These are phyloP conservation scores for Aegilops sharonensis DNA, from an alignment of 176 grass and related monocot genomes.

Conservation along the genomic window DNA sequence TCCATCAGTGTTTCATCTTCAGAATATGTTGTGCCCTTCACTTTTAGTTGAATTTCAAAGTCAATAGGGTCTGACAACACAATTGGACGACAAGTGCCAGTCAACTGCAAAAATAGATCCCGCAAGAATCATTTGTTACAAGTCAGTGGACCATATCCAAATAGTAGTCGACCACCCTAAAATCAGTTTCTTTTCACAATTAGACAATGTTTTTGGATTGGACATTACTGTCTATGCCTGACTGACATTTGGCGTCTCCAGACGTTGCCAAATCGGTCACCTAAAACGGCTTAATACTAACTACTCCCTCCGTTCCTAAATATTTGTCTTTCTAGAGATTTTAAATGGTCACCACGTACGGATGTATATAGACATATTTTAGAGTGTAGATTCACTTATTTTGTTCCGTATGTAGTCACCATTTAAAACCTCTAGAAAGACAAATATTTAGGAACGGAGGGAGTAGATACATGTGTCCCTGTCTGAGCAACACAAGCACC, in stretches of 20 bases:
- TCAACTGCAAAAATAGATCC: not conserved
- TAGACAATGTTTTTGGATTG: not conserved
- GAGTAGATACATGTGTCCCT: not conserved
- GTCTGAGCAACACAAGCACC: not conserved
- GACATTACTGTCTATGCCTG: not conserved
- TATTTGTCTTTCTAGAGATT: no score
- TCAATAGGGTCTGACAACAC: not conserved
- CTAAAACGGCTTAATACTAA: not conserved
- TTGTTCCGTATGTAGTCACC: no score
- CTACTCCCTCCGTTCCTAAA: no score
- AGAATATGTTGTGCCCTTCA: not conserved
- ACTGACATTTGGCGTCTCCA: not conserved
- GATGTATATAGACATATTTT: no score
- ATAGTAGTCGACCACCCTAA: not conserved
- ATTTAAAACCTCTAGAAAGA: no score
- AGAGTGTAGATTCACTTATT: no score
- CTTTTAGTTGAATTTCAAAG: not conserved
- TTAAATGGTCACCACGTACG: no score
- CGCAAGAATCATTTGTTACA: not conserved
- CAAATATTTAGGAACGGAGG: no score
- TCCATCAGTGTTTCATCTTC: not conserved
- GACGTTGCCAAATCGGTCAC: not conserved
- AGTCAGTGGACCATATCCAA: not conserved
- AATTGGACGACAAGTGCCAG: not conserved
- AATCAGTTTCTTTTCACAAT: not conserved